A percentile compares a stretch with the other conserved stretches of the same genome.
These are phyloP conservation scores for Penicillium nordicum DNA, from an alignment of 2,329 filamentous ascomycete species.

Conservation along the genomic window DNA sequence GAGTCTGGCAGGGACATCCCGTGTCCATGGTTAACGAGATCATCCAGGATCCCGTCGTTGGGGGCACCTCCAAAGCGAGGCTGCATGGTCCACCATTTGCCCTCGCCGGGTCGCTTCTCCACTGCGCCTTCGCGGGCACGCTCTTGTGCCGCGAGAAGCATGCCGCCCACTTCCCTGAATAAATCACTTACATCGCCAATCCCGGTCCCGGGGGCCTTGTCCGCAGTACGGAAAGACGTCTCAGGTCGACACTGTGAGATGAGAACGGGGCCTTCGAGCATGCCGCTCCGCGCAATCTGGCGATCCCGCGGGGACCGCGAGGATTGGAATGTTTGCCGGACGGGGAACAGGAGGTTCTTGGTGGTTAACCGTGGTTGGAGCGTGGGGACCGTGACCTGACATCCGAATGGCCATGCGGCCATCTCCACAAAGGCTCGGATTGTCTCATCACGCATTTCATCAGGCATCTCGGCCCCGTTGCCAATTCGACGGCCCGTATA, in stretches of 20 bases:
- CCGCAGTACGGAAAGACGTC: slow-evolving; percentile 48
- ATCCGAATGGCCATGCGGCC: slow-evolving; percentile 56
- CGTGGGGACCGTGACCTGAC: slow-evolving; percentile 49
- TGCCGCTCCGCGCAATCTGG: slow-evolving; percentile 51
- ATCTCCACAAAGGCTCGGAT: slow-evolving; percentile 57
- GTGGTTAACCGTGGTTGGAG: slow-evolving; percentile 49
- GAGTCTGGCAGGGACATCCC: slow-evolving; percentile 29
- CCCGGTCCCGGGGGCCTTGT: slow-evolving; percentile 29
- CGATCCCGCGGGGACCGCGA: slow-evolving; percentile 54
- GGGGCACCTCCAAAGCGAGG: slow-evolving; percentile 55
- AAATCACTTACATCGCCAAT: slow-evolving; percentile 49
- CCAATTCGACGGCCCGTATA: slow-evolving; percentile 60
- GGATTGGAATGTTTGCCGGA: slow-evolving; percentile 54
- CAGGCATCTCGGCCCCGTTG: slow-evolving; percentile 57
- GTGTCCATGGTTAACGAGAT: slow-evolving; percentile 30
- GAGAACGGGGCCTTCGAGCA: slow-evolving; percentile 58
- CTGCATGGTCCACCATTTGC: slow-evolving; percentile 58
- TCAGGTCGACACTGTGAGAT: slow-evolving; percentile 55
- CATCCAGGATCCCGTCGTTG: slow-evolving; percentile 35
- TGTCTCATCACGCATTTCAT: slow-evolving; percentile 54
- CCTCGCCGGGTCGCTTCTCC: slow-evolving; percentile 52
- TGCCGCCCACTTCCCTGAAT: slow-evolving; percentile 55
- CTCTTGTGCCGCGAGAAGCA: slow-evolving; percentile 59
- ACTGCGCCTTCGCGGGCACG: slow-evolving; percentile 53
- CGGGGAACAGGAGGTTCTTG: slow-evolving; percentile 52